phyloP scores from a whole-genome alignment of 2,329 filamentous ascomycete species.

The Ceratocystis papillata region DNA sequence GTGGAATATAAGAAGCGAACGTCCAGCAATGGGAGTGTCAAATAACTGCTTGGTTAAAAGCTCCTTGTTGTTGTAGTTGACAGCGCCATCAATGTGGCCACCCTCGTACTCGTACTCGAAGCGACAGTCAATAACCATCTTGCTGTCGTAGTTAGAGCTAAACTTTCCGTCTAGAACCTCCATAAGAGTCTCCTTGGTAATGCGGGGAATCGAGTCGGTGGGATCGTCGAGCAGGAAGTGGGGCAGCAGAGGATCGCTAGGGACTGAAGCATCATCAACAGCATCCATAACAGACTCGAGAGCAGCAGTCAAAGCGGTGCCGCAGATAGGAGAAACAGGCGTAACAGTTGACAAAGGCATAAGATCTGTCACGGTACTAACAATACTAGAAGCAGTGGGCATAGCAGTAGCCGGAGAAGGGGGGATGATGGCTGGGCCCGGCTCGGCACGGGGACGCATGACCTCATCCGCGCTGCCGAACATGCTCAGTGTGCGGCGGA shows the following conservation, averaged over 20 bases:
- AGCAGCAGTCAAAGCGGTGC: constrained; percentile 36
- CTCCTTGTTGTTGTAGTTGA: constrained; percentile 98
- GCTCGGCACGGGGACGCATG: constrained; percentile 56
- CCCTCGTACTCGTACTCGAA: constrained; percentile 99
- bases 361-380: not conserved
- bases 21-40: constrained; percentile 51
- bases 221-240: constrained; percentile 73
- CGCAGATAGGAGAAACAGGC: constrained; percentile 16
- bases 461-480: constrained; percentile 86
- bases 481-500: constrained; percentile 91
- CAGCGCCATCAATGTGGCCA: constrained; percentile 82
- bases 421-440: constrained; percentile 31
- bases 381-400: not conserved
- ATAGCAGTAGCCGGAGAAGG: constrained; percentile 12
- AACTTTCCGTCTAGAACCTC: constrained; percentile 82
- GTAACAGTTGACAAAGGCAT: not conserved
- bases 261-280: constrained; percentile 51
- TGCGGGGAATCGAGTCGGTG: constrained; percentile 77
- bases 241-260: constrained; percentile 63
- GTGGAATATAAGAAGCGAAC: constrained; percentile 81
- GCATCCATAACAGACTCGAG: constrained; percentile 67
- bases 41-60: constrained; percentile 71
- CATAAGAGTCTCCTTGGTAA: constrained; percentile 68
- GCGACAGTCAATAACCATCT: constrained; percentile 86
- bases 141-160: constrained; percentile 62